phyloP scores from a whole-genome alignment of 2,329 filamentous ascomycete genomes.

The Drechslera avenae region DNA sequence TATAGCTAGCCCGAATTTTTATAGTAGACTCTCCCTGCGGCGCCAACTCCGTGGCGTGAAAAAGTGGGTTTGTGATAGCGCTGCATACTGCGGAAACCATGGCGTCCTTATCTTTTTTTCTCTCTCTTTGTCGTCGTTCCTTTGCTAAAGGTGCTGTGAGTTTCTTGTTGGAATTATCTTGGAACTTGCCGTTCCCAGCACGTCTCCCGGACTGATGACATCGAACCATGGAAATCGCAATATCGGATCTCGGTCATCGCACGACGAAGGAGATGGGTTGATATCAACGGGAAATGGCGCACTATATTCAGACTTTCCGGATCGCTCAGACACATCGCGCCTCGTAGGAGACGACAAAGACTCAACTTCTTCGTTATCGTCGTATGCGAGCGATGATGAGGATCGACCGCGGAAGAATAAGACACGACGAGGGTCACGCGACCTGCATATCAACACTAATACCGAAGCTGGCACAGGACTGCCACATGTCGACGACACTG shows the following conservation, averaged over 20 bases:
- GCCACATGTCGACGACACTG: conserved; percentile 28
- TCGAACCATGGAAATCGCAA: background rate
- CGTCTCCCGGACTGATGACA: background rate
- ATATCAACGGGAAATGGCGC: no score
- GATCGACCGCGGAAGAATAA: background rate
- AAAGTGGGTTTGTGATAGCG: background rate
- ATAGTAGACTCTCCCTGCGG: no score
- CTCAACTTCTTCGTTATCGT: background rate
- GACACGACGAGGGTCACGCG: conserved; percentile 7
- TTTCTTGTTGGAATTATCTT: background rate
- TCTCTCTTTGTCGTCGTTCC: background rate
- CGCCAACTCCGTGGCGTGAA: background rate
- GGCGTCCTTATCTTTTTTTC: background rate
- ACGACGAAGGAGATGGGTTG: background rate
- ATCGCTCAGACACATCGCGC: background rate
- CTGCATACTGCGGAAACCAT: background rate
- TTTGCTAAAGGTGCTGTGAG: background rate
- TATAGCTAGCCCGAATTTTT: no score
- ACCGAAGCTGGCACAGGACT: conserved; percentile 20
- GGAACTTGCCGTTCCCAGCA: background rate
- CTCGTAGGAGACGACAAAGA: background rate
- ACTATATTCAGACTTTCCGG: background rate
- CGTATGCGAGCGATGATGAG: conserved; percentile 6
- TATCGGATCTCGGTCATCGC: background rate
- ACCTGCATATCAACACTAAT: conserved; percentile 30